Conservation (phyloP, 257 asterid genomes). For the Solanum pinnatisectum region DNA sequence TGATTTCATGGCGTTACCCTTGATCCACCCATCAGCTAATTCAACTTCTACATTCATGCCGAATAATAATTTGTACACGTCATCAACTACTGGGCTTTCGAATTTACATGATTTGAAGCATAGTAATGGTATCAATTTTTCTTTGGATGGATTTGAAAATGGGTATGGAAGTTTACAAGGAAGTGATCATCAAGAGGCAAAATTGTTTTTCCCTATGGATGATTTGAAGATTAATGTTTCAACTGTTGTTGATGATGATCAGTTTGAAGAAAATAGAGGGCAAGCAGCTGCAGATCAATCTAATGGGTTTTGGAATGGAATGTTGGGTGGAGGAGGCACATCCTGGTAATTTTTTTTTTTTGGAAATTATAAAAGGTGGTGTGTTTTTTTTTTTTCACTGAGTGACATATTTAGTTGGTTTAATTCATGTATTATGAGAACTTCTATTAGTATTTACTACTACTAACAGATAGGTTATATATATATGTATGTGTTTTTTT, state of each 20-base stretch:
- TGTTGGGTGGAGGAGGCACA: constrained; percentile 46
- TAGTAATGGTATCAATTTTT: constrained; percentile 27
- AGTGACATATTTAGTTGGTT: neutral
- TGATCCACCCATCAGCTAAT: constrained; percentile 16
- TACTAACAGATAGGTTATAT: constrained; percentile 9
- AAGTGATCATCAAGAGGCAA: constrained; percentile 17
- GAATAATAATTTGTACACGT: constrained; percentile 10
- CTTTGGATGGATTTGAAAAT: constrained; percentile 34
- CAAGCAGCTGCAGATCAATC: constrained; percentile 21
- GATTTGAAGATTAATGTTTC: constrained; percentile 36
- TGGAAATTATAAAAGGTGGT: neutral
- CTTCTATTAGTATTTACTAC: neutral
- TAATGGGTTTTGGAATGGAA: constrained; percentile 62
- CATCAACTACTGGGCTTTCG: constrained; percentile 18
- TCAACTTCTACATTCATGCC: constrained; percentile 30
- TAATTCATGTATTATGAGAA: constrained; percentile 3
- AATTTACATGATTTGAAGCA: constrained; percentile 30
- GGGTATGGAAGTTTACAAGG: constrained; percentile 20
- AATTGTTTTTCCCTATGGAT: constrained; percentile 42
- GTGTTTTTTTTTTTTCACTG: neutral
- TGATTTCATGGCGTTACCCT: constrained; percentile 14
- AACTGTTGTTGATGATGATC: neutral
- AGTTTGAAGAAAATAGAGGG: constrained; percentile 27
- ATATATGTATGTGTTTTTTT: neutral
- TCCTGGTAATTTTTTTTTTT: constrained; percentile 19